phyloP scores from a whole-genome alignment of 768 basidiomycete species.

The Bullera alba region DNA sequence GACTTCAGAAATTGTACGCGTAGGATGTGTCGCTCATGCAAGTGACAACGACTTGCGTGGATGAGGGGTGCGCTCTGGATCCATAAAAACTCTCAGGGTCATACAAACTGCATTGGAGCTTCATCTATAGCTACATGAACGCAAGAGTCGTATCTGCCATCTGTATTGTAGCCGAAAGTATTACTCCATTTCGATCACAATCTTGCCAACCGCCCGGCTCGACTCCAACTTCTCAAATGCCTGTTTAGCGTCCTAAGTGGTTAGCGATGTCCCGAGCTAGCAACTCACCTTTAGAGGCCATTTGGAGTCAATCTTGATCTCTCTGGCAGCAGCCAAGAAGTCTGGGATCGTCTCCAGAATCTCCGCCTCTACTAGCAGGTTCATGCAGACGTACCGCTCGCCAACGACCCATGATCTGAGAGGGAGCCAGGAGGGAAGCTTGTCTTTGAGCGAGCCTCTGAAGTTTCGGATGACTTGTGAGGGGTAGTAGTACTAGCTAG shows the following conservation, averaged over 20 bases:
- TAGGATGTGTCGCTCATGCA: too few species aligned
- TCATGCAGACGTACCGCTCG: slow-evolving; percentile 19
- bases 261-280: neutral
- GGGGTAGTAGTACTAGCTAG: slow-evolving; percentile 9
- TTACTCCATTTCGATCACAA: slow-evolving; percentile 51
- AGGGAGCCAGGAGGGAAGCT: slow-evolving; percentile 12
- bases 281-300: slow-evolving; percentile 16
- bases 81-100: too few species aligned
- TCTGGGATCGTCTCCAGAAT: slow-evolving; percentile 16
- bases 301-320: slow-evolving; percentile 20
- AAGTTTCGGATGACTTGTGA: slow-evolving; percentile 7
- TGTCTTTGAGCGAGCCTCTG: slow-evolving; percentile 12
- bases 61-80: too few species aligned
- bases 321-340: slow-evolving; percentile 14
- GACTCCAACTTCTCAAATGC: slow-evolving; percentile 62
- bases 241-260: slow-evolving; percentile 50
- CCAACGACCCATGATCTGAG: slow-evolving; percentile 8
- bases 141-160: too few species aligned
- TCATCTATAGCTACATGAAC: too few species aligned
- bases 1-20: slow-evolving; percentile 1
- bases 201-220: slow-evolving; percentile 58
- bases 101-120: too few species aligned
- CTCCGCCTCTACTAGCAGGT: slow-evolving; percentile 5
- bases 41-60: too few species aligned
- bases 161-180: too few species aligned